Base-by-base conservation (phyloP, 2,329 filamentous ascomycete species). In the Metarhizium rileyi region DNA sequence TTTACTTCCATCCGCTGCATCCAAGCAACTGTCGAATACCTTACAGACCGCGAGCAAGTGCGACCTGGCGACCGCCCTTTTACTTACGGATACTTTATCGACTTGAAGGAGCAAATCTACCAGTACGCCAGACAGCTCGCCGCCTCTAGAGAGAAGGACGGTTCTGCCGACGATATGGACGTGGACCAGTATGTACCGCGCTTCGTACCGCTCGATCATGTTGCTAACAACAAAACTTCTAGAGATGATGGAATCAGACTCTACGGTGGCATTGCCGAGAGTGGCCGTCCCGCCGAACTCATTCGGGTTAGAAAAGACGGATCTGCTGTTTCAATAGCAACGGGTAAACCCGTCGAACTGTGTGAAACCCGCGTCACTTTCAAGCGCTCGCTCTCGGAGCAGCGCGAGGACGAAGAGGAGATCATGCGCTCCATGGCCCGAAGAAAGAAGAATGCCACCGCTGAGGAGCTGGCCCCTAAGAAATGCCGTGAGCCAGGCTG, bases 21-120 rank as follows among this genome's bases (percentile, higher is more conserved):
- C 65, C 87, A 94, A 75, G 84, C 88, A 56, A 93, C 89, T 52
- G 87, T 94, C 68, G 84, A 89, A 68, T 84, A 85, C 68, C 77
- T 96, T 56, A 84, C 81, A 74, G 89, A 94, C 65, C 83, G 83
- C 65, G 90, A 97, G 67, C 87, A 91, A 71, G 84, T 84, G 57
- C 82, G 88, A 66, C 86, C 87, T 52, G 75, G 81, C 69, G 91
- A 97, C 69, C 84, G 86, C 61, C 89, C 90, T 57, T 97, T 96
- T 75, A 93, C 85, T 77, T 89, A 87, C 78, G 88, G 88, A 65
- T 97, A 97, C 71, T 96, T 96, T 66, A 85, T 96, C 71, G 91
- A 97, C 73, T 83, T 97, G 53, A 84, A 94, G 66, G 88, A 94
- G 66, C 90, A 96, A 79, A 90, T 96, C 60, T 81, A 84, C 65